These are phyloP conservation scores for Alternaria sp. DNA, from an alignment of 2,329 filamentous ascomycete species.

Conservation along the genomic window DNA sequence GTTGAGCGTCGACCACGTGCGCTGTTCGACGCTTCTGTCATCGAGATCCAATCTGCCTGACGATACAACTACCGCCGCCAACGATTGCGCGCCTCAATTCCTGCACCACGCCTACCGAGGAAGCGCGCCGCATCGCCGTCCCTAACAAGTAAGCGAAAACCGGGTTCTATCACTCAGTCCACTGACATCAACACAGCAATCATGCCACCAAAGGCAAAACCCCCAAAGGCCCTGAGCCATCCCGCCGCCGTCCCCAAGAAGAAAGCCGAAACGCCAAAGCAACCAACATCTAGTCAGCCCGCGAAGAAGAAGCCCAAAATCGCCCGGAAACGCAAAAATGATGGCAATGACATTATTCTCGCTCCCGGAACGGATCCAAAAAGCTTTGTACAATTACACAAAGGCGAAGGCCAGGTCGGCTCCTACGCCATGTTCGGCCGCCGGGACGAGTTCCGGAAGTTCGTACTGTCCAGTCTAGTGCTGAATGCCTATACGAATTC, in stretches of 20 bases:
- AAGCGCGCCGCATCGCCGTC: too few relatives aligned
- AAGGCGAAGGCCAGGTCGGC: neutral
- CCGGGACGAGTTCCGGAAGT: neutral
- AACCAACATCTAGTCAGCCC: too few relatives aligned
- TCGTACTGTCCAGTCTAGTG: neutral
- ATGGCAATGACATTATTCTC: neutral
- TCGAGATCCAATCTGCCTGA: too few relatives aligned
- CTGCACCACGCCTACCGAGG: too few relatives aligned
- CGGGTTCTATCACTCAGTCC: neutral
- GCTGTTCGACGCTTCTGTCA: neutral
- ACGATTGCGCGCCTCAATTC: too few relatives aligned
- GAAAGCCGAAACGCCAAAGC: neutral
- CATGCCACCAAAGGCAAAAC: neutral
- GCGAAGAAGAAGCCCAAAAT: neutral
- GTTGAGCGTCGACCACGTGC: neutral
- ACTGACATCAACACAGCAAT: neutral
- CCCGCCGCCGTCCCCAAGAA: neutral
- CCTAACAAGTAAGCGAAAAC: neutral
- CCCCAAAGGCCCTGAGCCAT: neutral
- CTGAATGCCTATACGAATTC: neutral
- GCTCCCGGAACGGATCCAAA: neutral
- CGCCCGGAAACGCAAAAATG: neutral
- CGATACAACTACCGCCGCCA: too few relatives aligned
- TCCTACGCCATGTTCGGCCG: neutral
- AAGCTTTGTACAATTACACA: neutral